Evolutionary conservation across 495 filamentous ascomycete genomes (phyloP).

Genomic region (Penicillium parvum): DNA sequence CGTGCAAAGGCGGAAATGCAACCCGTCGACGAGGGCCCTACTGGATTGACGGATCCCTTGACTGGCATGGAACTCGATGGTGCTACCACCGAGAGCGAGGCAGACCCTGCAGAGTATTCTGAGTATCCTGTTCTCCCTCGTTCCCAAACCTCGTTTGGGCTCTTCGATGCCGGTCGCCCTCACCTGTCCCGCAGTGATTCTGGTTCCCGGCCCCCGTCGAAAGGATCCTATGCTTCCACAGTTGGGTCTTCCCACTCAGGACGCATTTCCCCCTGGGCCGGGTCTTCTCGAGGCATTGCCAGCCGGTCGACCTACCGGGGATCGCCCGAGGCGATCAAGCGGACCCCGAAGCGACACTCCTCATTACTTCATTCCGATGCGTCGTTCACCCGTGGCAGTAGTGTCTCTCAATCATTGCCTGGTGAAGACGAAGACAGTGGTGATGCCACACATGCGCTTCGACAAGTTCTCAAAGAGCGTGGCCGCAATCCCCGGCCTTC

Average conservation of each 20-base stretch:
- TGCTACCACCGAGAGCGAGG: conserved; percentile 46
- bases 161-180: conserved; percentile 49
- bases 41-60: conserved; percentile 38
- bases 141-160: conserved; percentile 56
- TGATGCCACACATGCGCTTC: conserved; percentile 59
- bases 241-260: conserved; percentile 40
- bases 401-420: conserved; percentile 54
- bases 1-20: conserved; percentile 68
- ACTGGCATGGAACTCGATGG: conserved; percentile 45
- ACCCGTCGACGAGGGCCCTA: conserved; percentile 44
- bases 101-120: conserved; percentile 58
- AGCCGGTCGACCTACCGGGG: conserved; percentile 28
- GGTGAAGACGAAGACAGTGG: conserved; percentile 48
- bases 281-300: conserved; percentile 25
- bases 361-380: conserved; percentile 32
- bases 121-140: conserved; percentile 64
- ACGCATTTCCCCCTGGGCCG: conserved; percentile 41
- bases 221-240: conserved; percentile 47
- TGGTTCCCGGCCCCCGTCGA: conserved; percentile 49
- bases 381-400: conserved; percentile 31
- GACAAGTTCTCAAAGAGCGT: conserved; percentile 65
- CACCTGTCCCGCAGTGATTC: conserved; percentile 50
- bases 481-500: conserved; percentile 44
- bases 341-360: conserved; percentile 37
- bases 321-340: conserved; percentile 34